phyloP scores from a whole-genome alignment of 83 land plant species.

The Picea abies region DNA sequence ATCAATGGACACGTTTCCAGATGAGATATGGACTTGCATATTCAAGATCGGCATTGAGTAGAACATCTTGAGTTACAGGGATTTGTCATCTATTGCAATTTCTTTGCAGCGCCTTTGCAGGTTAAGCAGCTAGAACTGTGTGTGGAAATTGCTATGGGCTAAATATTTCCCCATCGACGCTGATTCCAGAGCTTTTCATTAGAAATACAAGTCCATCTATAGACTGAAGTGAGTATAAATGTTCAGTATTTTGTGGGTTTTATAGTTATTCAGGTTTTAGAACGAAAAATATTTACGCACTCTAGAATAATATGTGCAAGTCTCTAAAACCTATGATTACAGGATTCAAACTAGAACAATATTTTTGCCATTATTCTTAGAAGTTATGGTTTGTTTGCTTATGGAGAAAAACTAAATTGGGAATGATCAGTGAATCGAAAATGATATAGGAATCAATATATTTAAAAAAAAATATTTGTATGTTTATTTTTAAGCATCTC shows the following conservation, averaged over 20 bases:
- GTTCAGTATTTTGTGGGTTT: not conserved
- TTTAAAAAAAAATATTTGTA: too few species aligned
- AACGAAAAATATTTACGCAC: not conserved
- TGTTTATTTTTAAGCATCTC: too few species aligned
- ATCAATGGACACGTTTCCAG: conserved; percentile 47
- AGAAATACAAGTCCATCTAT: not conserved
- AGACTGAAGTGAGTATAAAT: not conserved
- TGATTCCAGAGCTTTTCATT: not conserved
- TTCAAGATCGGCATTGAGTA: conserved; percentile 40
- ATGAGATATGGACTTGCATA: conserved; percentile 61
- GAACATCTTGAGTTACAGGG: conserved; percentile 33
- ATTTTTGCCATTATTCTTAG: too few species aligned
- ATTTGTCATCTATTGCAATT: conserved; percentile 64
- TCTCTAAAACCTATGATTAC: not conserved
- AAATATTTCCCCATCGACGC: conserved; percentile 36
- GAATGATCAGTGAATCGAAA: too few species aligned
- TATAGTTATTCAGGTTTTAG: not conserved
- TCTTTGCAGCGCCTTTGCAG: conserved; percentile 43
- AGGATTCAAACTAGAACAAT: not conserved
- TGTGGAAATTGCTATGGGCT: conserved; percentile 49
- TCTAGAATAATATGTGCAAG: not conserved
- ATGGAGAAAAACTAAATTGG: too few species aligned
- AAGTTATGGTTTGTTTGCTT: too few species aligned
- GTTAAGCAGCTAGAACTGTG: conserved; percentile 27
- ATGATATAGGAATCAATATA: too few species aligned